Evolutionary conservation across 805 yeast species (phyloP), one percentile per base, ranked within the genome.

Genomic region (Zygotorulaspora florentina): DNA sequence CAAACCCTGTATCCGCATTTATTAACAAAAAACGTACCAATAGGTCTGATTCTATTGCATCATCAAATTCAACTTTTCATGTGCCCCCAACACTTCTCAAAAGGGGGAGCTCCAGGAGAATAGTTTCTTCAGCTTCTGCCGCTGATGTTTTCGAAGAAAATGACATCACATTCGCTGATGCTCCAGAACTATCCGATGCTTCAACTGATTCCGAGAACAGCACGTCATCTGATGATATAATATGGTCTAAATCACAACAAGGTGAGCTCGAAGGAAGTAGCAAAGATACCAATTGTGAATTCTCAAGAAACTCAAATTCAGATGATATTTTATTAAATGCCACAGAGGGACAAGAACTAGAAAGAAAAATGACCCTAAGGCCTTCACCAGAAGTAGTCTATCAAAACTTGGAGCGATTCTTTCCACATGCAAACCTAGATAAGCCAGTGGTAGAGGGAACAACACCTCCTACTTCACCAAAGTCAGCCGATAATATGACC

Each of bases 321-420:
- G 40, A 53, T 39, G 51, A 46, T 9, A 35, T 37, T 11, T 25
- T 30, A 5, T n/a, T 29, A 8, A 26, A 35, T 17, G 31, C 42
- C 18, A 40, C 46, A 12, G 48, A 44, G 12, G 28, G 15, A 6
- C 34, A 35, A 8, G 38, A 11, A 2, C 18, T 57, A 12, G 40
- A 43, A 3, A 57, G 66, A 23, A 68, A 68, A 45, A 79, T 83
- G 87, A 81, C 84, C 7, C 83, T 93, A 12, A 80, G 99, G 62
- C 99, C 99, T 2, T 89, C 98, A 0, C 85, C 96, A 1, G 98
- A 91, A 59, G 95, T 87, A 35, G 84, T 93, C 26, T 93, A 90
- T 62, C 87, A 88, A 45, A 90, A 93, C 57, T 75, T 93, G 51
- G 99, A 93, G 55, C 79, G 79, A 58, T 93, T 86, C 62, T 93